Conservation (phyloP, 371 early-diverging fungal species). For the Syncephalastrum sp. region DNA sequence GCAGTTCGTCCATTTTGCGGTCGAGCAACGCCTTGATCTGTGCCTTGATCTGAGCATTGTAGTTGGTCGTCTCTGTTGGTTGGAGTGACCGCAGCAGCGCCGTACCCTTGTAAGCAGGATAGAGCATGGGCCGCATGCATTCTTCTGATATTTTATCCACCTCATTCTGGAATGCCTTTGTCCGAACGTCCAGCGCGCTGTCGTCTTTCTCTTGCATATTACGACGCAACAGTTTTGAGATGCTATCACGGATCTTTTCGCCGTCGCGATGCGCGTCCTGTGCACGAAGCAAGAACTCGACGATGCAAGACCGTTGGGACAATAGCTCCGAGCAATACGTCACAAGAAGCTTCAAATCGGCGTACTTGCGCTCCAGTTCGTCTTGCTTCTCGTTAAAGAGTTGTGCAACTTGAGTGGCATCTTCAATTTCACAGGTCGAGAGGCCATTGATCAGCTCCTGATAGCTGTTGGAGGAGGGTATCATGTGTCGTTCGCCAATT, state of each 20-base stretch:
- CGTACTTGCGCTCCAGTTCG: constrained; percentile 27
- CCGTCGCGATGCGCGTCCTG: constrained; percentile 43
- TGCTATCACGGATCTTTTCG: constrained; percentile 38
- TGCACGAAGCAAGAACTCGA: constrained; percentile 39
- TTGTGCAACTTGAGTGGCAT: constrained; percentile 11
- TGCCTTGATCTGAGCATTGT: constrained; percentile 9
- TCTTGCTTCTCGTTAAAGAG: constrained; percentile 25
- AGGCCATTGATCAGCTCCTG: not conserved
- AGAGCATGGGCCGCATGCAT: constrained; percentile 30
- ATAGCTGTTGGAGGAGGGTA: constrained; percentile 5
- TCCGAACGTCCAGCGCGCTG: constrained; percentile 21
- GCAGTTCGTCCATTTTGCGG: constrained; percentile 27
- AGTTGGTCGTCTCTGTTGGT: constrained; percentile 14
- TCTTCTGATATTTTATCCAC: constrained; percentile 32
- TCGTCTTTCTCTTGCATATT: constrained; percentile 30
- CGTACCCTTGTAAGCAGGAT: constrained; percentile 28
- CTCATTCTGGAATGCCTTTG: constrained; percentile 22
- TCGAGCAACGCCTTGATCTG: constrained; percentile 29
- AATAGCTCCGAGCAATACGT: constrained; percentile 35
- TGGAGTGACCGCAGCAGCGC: constrained; percentile 18
- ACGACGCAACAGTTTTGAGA: constrained; percentile 34
- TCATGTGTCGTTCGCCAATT: constrained; percentile 17
- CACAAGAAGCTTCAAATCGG: constrained; percentile 23
- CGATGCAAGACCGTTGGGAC: constrained; percentile 34
- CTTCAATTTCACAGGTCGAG: not conserved